A percentile compares a stretch with the other conserved stretches of the same genome.
Evolutionary conservation across 768 basidiomycete genomes (phyloP).

Genomic region (Hydnum rufescens): DNA sequence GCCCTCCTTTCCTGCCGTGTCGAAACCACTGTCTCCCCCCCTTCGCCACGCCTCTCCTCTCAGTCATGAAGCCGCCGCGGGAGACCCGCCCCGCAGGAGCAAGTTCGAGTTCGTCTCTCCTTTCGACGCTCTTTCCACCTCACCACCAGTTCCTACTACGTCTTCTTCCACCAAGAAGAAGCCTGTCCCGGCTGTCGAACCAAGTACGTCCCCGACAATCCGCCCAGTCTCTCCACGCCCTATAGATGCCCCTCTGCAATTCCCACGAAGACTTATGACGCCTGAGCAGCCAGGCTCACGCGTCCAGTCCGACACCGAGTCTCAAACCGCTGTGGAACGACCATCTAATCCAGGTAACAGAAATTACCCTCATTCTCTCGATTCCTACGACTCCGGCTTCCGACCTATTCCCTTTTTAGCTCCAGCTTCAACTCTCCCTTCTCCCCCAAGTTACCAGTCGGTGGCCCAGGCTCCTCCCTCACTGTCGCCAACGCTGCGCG

Average conservation of each 20-base stretch:
- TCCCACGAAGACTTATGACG: constrained; percentile 18
- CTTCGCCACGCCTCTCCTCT: constrained; percentile 7
- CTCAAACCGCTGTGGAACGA: not conserved
- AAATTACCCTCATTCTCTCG: not conserved
- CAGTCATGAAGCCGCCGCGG: constrained; percentile 10
- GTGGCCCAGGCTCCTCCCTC: not conserved
- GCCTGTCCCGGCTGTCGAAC: constrained; percentile 28
- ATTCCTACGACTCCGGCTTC: no score
- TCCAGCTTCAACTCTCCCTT: not conserved
- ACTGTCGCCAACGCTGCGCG: not conserved
- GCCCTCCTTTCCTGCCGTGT: constrained; percentile 4
- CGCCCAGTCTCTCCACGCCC: constrained; percentile 21
- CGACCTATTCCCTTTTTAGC: not conserved
- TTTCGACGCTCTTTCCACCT: constrained; percentile 45
- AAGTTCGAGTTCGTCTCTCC: constrained; percentile 76
- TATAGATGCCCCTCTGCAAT: constrained; percentile 42
- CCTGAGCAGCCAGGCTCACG: constrained; percentile 15
- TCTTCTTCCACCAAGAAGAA: constrained; percentile 37
- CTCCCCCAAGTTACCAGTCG: not conserved
- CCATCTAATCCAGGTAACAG: not conserved
- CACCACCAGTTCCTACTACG: no score
- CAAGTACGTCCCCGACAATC: constrained; percentile 19
- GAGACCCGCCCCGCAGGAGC: no score
- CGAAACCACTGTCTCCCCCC: constrained; percentile 8
- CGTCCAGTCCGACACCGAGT: constrained; percentile 15